Evolutionary conservation across 805 yeast species (phyloP).

Genomic region (Hanseniaspora nectarophila): DNA sequence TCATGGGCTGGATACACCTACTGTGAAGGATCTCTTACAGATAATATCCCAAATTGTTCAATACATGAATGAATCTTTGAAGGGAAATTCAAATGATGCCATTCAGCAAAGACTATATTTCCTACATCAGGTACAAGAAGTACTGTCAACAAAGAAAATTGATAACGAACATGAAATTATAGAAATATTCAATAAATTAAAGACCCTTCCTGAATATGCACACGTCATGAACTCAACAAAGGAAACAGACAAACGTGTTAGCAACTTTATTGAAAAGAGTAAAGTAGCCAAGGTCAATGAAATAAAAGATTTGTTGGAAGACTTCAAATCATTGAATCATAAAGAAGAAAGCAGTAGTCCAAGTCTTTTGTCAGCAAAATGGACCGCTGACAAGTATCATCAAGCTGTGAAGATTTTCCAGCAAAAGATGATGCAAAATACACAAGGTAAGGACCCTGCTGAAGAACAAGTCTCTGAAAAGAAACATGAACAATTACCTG

Average conservation of each 20-base stretch:
- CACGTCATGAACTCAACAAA: background rate
- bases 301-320: background rate
- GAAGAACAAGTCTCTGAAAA: background rate
- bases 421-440: background rate
- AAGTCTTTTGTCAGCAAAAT: background rate
- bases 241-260: conserved; percentile 7
- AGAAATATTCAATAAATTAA: conserved; percentile 32
- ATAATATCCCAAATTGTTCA: conserved; percentile 28
- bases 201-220: conserved; percentile 31
- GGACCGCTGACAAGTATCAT: background rate
- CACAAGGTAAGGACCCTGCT: background rate
- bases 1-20: no score
- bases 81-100: conserved; percentile 26
- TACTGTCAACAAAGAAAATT: conserved; percentile 26
- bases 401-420: background rate
- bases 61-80: conserved; percentile 28
- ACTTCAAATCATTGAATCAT: background rate
- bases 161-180: conserved; percentile 27
- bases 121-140: conserved; percentile 9
- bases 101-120: conserved; percentile 15
- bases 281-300: conserved; percentile 7
- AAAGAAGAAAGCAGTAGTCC: background rate
- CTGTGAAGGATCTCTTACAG: conserved; percentile 25
- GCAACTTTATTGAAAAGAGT: conserved; percentile 12
- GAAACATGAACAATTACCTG: conserved; percentile 4